Evolutionary conservation across 768 basidiomycete genomes (phyloP), one percentile per base, ranked within the genome.

Genomic region (Boletus reticulatus): DNA sequence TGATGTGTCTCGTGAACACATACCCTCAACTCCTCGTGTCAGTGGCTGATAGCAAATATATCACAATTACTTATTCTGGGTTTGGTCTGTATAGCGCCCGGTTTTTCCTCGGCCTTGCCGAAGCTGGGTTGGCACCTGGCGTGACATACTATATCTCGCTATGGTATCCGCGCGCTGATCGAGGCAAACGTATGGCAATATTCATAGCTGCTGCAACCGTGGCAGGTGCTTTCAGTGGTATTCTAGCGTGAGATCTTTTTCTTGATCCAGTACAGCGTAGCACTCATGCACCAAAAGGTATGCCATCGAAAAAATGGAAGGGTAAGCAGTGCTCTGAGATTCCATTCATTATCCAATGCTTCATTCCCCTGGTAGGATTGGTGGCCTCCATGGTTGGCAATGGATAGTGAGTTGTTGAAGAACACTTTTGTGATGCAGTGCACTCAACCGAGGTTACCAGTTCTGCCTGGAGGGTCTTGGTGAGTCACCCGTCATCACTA

Each of bases 341-440:
- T 41, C 4, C 13, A 8, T 42, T 19, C 6, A 14, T 17, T 5
- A 1, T 1, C 6, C 19, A 20, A 27, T 2, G 11, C 12, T 39
- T 7, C 8, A 10, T 24, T 29, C 16, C 19, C 20, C 1, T 32
- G 2, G 1, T 10, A 50, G 49, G 17, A 19, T 50, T 5, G 49
- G 49, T 16, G 49, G 49, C 11, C 49, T 50, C 14, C 49, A 32
- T n/a, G 49, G 49, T 20, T 50, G 49, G 49, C 49, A 50, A 19
- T 50, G 39, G 49, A 50, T 42, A 5, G 49, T 42, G 39, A 50
- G 49, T 32, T 8, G 7, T 16, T 16, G 20, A 1, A 8, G 13
- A 14, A 7, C 7, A 36, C 20, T 31, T 16, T 2, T 31, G 13
- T 12, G 29, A n/a, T 19, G 12, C 27, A 16, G 7, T 20, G 12